Percentiles rank a stretch among this genome's conserved stretches.
phyloP scores from a whole-genome alignment of 2,329 filamentous ascomycete species.

The Monilinia laxa region DNA sequence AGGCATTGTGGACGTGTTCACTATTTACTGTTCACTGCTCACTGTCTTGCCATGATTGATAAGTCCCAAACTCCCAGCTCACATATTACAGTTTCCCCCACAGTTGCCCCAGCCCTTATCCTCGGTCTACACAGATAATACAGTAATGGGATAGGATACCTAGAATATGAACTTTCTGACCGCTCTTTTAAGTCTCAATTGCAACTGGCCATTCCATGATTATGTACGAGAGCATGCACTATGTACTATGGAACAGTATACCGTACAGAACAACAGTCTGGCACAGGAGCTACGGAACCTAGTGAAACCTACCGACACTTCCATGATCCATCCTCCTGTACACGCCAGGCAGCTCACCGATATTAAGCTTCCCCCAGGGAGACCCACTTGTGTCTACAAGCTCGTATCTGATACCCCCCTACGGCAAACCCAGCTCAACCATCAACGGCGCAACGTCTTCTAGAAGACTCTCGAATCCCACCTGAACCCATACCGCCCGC shows the following conservation, averaged over 20 bases:
- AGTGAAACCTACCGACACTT: background rate
- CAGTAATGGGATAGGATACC: background rate
- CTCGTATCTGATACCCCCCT: background rate
- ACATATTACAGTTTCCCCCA: background rate
- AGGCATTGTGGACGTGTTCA: constrained; percentile 11
- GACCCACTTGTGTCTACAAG: background rate
- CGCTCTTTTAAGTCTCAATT: background rate
- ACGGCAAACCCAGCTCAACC: background rate
- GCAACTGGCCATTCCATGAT: background rate
- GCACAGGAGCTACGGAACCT: background rate
- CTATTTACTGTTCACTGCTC: too few relatives aligned
- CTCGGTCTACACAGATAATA: background rate
- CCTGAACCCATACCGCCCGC: too few relatives aligned
- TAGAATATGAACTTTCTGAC: background rate
- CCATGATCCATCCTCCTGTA: background rate
- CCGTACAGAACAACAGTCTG: background rate
- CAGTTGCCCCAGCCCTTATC: background rate
- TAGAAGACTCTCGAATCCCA: background rate
- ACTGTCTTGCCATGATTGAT: too few relatives aligned
- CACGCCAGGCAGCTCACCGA: background rate
- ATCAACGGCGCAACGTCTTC: background rate
- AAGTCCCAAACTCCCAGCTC: background rate
- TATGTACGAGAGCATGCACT: background rate
- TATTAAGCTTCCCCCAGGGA: background rate
- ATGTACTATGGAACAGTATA: background rate